Base-by-base conservation (phyloP, 2,329 filamentous ascomycete genomes). In the Basipetospora sp. region DNA sequence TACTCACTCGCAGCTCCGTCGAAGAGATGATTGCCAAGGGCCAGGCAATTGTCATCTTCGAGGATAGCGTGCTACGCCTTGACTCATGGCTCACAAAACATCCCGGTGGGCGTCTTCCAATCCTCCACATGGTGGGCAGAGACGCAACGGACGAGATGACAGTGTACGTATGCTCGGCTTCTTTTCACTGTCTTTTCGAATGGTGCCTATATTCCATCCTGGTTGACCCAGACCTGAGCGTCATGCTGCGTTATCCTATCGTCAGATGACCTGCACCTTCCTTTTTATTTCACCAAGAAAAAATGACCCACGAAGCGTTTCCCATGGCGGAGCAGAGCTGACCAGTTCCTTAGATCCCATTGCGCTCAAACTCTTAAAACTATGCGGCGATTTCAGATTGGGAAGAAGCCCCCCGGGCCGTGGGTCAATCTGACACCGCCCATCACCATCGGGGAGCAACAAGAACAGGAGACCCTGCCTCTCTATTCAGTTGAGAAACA, bases 361-460 rank as follows among this genome's bases (percentile, higher is more conserved):
- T 65, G 62, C 28, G 54, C 58, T 29, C 54, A 59, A 38, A 71
- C 71, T 11, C 52, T 74, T 20, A 58, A 61, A 34, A 66, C 64
- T 36, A 75, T 78, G 70, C 68, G 65, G 51, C 63, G 65, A 47
- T 75, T 66, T 54, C 69, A 69, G 46, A 73, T 78, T 46, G 74
- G 72, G 46, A 66, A 64, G 48, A 66, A 63, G 49, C 58, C 69
- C 33, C 49, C 56, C 39, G 62, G 66, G 43, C 63, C 63, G 27
- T 78, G 73, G 73, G 54, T 56, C 42, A 74, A 73, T 17, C 28
- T 67, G 46, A 67, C 64, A 45, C 73, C 74, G 39, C 74, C 74
- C 45, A 75, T 77, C 42, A 25, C 22, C 22, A 11, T n/a, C n/a
- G n/a, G n/a, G n/a, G n/a, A n/a, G n/a, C n/a, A n/a, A n/a, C n/a